Percentiles rank a stretch among this genome's conserved stretches.
These are phyloP conservation scores for Elymus sibiricus DNA, from an alignment of 176 grass and related monocot genomes.

Conservation along the genomic window DNA sequence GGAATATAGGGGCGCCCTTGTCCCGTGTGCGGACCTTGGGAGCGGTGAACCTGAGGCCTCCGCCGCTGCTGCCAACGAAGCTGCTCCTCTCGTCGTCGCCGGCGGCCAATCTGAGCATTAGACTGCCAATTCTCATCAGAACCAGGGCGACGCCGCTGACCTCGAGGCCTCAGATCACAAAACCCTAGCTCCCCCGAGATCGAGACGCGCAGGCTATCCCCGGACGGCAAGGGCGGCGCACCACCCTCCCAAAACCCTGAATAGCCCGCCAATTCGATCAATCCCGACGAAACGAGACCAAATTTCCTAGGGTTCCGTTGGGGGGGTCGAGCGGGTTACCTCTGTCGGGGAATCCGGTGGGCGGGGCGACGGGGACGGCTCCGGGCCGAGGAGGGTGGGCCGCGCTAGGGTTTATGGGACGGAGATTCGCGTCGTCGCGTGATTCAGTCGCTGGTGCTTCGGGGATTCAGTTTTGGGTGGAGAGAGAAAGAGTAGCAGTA, in stretches of 20 bases:
- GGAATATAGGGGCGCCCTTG: conserved; percentile 37
- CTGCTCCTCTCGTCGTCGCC: conserved; percentile 57
- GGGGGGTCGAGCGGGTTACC: conserved; percentile 28
- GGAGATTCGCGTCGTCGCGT: background rate
- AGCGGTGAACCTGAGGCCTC: conserved; percentile 44
- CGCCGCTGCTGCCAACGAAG: conserved; percentile 47
- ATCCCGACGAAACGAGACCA: background rate
- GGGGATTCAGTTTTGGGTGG: conserved; percentile 22
- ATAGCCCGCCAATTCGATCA: conserved; percentile 10
- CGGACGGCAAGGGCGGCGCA: background rate
- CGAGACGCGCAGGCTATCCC: conserved; percentile 13
- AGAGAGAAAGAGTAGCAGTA: conserved; percentile 1
- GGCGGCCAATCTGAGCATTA: conserved; percentile 64
- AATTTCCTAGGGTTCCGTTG: background rate
- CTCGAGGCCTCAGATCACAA: conserved; percentile 28
- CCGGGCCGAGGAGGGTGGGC: background rate
- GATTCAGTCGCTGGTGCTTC: background rate
- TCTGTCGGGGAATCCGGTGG: conserved; percentile 1
- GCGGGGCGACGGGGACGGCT: background rate
- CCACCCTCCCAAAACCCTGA: conserved; percentile 22
- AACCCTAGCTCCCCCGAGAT: conserved; percentile 33
- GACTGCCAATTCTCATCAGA: conserved; percentile 90
- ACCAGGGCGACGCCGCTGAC: conserved; percentile 33
- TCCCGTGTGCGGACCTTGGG: conserved; percentile 75
- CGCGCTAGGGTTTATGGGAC: conserved; percentile 7